A percentile compares a stretch with the other conserved stretches of the same genome.
These are phyloP conservation scores for Coccomyxa sp. DNA, from an alignment of 139 green algal genomes.

Conservation along the genomic window DNA sequence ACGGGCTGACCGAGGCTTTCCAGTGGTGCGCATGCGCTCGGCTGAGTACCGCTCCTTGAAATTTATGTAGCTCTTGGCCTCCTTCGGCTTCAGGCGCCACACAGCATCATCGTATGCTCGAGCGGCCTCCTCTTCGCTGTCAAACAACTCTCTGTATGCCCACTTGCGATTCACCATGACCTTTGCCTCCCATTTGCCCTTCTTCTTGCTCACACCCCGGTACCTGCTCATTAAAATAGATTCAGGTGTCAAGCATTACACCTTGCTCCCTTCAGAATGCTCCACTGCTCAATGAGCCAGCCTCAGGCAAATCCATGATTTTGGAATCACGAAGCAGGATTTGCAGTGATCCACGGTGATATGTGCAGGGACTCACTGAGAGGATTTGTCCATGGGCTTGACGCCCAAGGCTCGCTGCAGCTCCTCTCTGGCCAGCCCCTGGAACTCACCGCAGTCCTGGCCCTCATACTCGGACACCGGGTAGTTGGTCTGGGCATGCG, in stretches of 20 bases:
- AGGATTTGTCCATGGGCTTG: constrained; percentile 74
- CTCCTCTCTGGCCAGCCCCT: constrained; percentile 51
- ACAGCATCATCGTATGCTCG: constrained; percentile 39
- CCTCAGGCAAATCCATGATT: too few species aligned
- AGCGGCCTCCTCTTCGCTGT: constrained; percentile 56
- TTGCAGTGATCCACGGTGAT: too few species aligned
- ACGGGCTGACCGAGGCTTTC: too few species aligned
- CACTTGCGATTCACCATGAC: constrained; percentile 76
- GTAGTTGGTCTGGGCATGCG: constrained; percentile 64
- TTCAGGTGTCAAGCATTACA: neutral
- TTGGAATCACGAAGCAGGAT: too few species aligned
- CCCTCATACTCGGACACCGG: constrained; percentile 36
- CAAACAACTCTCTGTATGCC: constrained; percentile 69
- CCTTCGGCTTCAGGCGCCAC: constrained; percentile 65
- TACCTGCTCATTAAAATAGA: constrained; percentile 22
- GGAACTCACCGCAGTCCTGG: constrained; percentile 22
- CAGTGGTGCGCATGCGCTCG: neutral
- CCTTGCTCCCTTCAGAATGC: too few species aligned
- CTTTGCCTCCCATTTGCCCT: constrained; percentile 76
- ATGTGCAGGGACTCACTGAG: constrained; percentile 13
- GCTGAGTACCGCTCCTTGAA: constrained; percentile 50
- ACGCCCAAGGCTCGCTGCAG: constrained; percentile 71
- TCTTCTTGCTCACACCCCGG: constrained; percentile 69
- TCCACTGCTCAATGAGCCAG: too few species aligned
- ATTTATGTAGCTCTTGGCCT: constrained; percentile 63